Evolutionary conservation across 2,329 filamentous ascomycete species (phyloP), one percentile per base, ranked within the genome.

Genomic region (Huntiella omanensis): DNA sequence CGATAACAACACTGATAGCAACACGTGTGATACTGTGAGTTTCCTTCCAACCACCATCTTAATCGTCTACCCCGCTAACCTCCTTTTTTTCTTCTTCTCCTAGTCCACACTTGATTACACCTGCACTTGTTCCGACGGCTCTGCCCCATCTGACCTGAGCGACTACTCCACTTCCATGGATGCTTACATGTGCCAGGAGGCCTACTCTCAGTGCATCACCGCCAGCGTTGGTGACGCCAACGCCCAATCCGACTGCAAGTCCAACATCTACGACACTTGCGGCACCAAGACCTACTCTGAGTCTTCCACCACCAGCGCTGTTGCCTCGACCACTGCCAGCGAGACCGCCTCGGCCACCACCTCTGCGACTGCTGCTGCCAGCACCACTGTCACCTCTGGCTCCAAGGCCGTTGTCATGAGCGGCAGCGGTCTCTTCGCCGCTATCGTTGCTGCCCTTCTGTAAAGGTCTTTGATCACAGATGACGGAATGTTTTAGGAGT

Each of bases 111-210:
- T 75, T 38, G 52, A 58, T 45, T 75, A 64, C 59, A 52, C 56
- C 12, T 75, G 71, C 58, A 62, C 58, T 12, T 75, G 71, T 62
- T 45, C 55, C 33, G 54, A 58, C 52, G 71, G 73, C 58, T 60
- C 57, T 54, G 64, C 63, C 40, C 60, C 62, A 5, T 70, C 71
- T 11, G 68, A 66, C 49, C 64, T 75, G 40, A 60, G 71, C 57
- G 64, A 68, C 57, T 75, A 71, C 60, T 53, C 51, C 42, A 64
- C 73, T 61, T 71, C 70, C 2, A 59, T 75, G 52, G 64, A 66
- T 41, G 64, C 60, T 48, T 73, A 69, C 55, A 65, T 72, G 55
- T 76, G 72, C 63, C 19, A 65, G 48, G 50, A 62, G 50, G 65
- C 70, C 36, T 71, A 62, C 57, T 51, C 54, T 19, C 58, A 67